Evolutionary conservation across 129 eudicot species (phyloP), one percentile per base, ranked within the genome.

Genomic region (Calendula officinalis): DNA sequence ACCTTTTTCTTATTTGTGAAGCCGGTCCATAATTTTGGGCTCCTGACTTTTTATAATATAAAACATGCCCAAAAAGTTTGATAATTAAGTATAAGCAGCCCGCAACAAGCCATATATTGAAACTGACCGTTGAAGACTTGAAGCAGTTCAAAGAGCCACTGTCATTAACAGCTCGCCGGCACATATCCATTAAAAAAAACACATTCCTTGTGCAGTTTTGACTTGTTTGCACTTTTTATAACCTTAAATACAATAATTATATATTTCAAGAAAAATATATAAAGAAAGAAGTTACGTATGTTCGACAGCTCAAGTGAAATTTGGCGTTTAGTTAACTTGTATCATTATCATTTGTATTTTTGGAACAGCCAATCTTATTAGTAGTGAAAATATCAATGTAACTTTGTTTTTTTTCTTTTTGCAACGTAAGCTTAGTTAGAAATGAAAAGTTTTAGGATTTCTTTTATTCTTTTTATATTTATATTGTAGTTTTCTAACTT

Each of bases 101-200:
- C 30, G 30, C 30, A 12, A 14, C 38, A 47, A 56, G 36, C 36
- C 44, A 45, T 42, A 27, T 73, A 65, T 36, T 56, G 60, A 65
- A 56, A 56, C 56, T 53, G 60, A 66, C 78, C 78, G 78, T 46
- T 67, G 54, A 22, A 22, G 30, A 22, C 30, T 22, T 22, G 2
- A 38, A 46, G 60, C 17, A 64, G 65, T 63, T 56, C 16, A 17
- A 2, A 62, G 32, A 33, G 34, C 42, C 58, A 55, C 39, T 42
- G 43, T 47, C 39, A 48, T 57, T 56, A 38, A 64, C 66, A 41
- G 71, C 77, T 66, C 55, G 30, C 67, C 78, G 73, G 78, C 73
- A 72, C 48, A 53, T 65, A 59, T 4, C 42, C 46, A 67, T 57
- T 64, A 37, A 73, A 65, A 38, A 73, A 65, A 22, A 38, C 67